Percentiles rank a stretch among this genome's conserved stretches.
These are phyloP conservation scores for Citropsis articulata DNA, from an alignment of 345 rosid species.

Conservation along the genomic window DNA sequence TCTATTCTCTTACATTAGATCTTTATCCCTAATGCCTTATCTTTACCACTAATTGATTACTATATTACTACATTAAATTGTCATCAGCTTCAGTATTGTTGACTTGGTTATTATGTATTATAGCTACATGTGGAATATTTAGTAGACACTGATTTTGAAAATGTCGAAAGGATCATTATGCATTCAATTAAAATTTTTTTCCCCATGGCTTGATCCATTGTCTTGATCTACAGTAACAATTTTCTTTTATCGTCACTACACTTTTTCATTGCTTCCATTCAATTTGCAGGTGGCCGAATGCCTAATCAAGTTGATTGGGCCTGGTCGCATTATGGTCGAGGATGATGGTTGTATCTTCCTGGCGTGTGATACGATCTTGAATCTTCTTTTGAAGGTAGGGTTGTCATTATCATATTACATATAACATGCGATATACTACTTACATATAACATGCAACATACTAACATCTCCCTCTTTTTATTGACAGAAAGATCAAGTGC, in stretches of 20 bases:
- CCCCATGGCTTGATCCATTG: background rate
- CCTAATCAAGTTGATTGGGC: constrained; percentile 53
- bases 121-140: background rate
- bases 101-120: background rate
- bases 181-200: background rate
- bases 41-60: background rate
- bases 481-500: constrained; percentile 50
- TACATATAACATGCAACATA: background rate
- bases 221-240: background rate
- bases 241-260: background rate
- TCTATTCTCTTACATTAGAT: constrained; percentile 5
- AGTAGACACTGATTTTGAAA: background rate
- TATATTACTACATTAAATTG: background rate
- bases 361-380: constrained; percentile 88
- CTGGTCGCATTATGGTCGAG: constrained; percentile 32
- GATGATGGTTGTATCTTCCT: constrained; percentile 51
- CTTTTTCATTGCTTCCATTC: background rate
- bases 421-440: constrained; percentile 2
- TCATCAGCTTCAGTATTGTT: constrained; percentile 2
- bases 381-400: constrained; percentile 76
- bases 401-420: constrained; percentile 6
- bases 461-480: constrained; percentile 10
- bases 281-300: constrained; percentile 65
- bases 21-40: background rate
- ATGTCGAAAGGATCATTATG: background rate